A percentile compares a stretch with the other conserved stretches of the same genome.
Evolutionary conservation across 2,329 filamentous ascomycete species (phyloP).

Genomic region (Penicillium sp.): DNA sequence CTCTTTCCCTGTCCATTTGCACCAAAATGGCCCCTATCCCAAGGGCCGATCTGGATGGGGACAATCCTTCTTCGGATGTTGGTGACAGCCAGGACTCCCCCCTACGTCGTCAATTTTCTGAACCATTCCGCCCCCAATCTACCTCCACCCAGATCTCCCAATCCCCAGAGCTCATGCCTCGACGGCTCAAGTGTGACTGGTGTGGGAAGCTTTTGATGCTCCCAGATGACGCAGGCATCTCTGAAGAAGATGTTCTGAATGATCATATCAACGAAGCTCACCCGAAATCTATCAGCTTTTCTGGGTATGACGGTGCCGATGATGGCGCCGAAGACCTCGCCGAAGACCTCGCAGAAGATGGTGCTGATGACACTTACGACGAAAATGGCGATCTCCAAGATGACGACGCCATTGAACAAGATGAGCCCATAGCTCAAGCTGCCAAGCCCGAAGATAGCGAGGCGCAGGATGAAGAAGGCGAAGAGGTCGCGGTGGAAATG

Average conservation of each 20-base stretch:
- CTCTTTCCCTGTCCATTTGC: not conserved
- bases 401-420: constrained; percentile 16
- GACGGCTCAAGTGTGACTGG: constrained; percentile 34
- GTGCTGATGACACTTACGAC: constrained; percentile 13
- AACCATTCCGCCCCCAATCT: constrained; percentile 34
- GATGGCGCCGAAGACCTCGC: constrained; percentile 20
- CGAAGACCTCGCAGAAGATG: constrained; percentile 24
- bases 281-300: constrained; percentile 28
- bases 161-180: constrained; percentile 30
- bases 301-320: constrained; percentile 17
- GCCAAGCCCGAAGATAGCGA: constrained; percentile 10
- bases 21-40: constrained; percentile 34
- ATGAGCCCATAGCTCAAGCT: constrained; percentile 9
- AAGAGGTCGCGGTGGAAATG: constrained; percentile 18
- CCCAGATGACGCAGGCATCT: constrained; percentile 21
- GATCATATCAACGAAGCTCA: constrained; percentile 36
- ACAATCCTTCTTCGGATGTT: constrained; percentile 38
- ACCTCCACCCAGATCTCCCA: constrained; percentile 36
- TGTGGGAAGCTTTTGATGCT: constrained; percentile 36
- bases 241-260: constrained; percentile 31
- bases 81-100: constrained; percentile 38
- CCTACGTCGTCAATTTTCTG: constrained; percentile 40
- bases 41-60: constrained; percentile 34
- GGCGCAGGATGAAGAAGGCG: constrained; percentile 14
- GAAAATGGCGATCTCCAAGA: constrained; percentile 17